Evolutionary conservation across 192 early-diverging fungal species (phyloP).

Genomic region (Helicostylum pulchrum): DNA sequence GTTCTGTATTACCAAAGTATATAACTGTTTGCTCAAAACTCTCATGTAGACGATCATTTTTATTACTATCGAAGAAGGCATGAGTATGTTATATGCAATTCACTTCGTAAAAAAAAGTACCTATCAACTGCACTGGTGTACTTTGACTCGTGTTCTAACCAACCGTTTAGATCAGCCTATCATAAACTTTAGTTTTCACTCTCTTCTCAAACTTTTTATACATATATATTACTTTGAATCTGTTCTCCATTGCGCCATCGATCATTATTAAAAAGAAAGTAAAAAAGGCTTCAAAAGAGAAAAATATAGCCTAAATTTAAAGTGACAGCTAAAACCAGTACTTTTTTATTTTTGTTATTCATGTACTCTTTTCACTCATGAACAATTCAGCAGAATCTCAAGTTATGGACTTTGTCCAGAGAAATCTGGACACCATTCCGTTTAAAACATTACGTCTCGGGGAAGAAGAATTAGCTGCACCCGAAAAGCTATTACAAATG

Average conservation of each 20-base stretch:
- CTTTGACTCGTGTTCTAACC: neutral
- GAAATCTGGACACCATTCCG: slow-evolving; percentile 28
- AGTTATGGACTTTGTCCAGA: slow-evolving; percentile 23
- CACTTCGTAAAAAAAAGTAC: neutral
- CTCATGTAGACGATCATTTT: neutral
- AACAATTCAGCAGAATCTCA: neutral
- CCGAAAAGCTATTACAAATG: slow-evolving; percentile 34
- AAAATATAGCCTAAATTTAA: neutral
- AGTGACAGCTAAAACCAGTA: slow-evolving; percentile 10
- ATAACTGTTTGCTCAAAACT: neutral
- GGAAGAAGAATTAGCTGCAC: slow-evolving; percentile 25
- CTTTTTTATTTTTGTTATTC: neutral
- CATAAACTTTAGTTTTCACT: neutral
- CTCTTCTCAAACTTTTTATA: neutral
- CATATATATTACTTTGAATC: neutral
- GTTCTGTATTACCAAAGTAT: neutral
- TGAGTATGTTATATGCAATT: neutral
- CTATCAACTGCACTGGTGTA: neutral
- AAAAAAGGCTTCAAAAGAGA: neutral
- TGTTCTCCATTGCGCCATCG: slow-evolving; percentile 2
- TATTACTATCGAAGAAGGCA: neutral
- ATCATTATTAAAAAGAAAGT: slow-evolving; percentile 1
- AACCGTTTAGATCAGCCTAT: neutral
- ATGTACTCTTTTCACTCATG: slow-evolving; percentile 3
- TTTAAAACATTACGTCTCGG: slow-evolving; percentile 34